These are phyloP conservation scores for Adiantum capillusveneris DNA, from an alignment of 75 land plant species.

Conservation along the genomic window DNA sequence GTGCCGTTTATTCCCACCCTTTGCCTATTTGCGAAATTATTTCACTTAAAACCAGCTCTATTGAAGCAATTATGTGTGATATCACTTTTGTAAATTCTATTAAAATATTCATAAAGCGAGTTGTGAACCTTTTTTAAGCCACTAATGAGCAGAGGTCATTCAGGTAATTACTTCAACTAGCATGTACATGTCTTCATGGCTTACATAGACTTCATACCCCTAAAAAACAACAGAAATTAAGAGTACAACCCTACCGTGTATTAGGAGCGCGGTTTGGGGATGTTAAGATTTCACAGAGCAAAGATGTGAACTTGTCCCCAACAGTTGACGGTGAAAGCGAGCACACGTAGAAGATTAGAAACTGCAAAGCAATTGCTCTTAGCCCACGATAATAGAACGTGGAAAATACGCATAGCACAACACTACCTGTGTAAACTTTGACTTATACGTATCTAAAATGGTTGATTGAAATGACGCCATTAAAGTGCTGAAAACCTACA, in stretches of 20 bases:
- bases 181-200: too few relatives aligned
- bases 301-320: conserved; percentile 49
- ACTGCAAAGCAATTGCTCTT: conserved; percentile 60
- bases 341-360: conserved; percentile 84
- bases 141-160: too few relatives aligned
- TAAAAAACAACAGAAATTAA: background rate
- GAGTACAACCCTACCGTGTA: conserved; percentile 33
- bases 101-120: too few relatives aligned
- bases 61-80: too few relatives aligned
- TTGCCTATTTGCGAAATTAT: too few relatives aligned
- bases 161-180: too few relatives aligned
- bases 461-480: conserved; percentile 58
- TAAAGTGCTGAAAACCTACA: conserved; percentile 64
- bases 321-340: conserved; percentile 69
- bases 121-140: too few relatives aligned
- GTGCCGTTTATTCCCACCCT: too few relatives aligned
- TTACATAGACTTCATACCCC: too few relatives aligned
- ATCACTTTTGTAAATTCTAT: too few relatives aligned
- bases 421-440: conserved; percentile 81
- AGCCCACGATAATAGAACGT: too few relatives aligned
- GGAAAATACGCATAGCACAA: background rate
- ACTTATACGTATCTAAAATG: conserved; percentile 68
- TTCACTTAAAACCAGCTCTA: too few relatives aligned
- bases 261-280: conserved; percentile 18
- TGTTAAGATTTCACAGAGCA: conserved; percentile 56